Conservation (phyloP, 2,329 filamentous ascomycete genomes). For the Neopestalotiopsis sp. region DNA sequence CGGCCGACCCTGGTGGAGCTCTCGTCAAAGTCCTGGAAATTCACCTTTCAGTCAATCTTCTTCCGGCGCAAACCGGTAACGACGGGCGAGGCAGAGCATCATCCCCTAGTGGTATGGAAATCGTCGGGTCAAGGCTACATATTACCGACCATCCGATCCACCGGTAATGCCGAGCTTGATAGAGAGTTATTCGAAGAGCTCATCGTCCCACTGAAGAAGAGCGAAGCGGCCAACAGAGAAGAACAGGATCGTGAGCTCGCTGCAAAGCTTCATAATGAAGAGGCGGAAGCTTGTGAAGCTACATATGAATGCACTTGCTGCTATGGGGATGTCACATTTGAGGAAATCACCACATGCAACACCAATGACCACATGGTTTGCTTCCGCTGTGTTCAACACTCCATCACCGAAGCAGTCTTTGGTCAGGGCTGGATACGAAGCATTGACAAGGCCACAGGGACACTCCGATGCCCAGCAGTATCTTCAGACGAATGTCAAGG, state of each 20-base stretch:
- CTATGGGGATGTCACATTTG: constrained; percentile 72
- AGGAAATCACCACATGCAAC: constrained; percentile 76
- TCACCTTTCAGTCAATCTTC: constrained; percentile 74
- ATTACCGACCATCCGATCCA: constrained; percentile 67
- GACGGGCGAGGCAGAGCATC: constrained; percentile 58
- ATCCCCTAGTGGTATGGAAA: constrained; percentile 68
- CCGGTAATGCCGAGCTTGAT: constrained; percentile 68
- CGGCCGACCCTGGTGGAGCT: constrained; percentile 72
- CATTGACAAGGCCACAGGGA: constrained; percentile 74
- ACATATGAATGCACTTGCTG: constrained; percentile 80
- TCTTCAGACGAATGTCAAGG: constrained; percentile 73
- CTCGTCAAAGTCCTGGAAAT: constrained; percentile 78
- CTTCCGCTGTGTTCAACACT: constrained; percentile 80
- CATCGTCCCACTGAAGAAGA: constrained; percentile 56
- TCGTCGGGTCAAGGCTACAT: constrained; percentile 59
- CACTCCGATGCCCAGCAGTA: constrained; percentile 83
- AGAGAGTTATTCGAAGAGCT: constrained; percentile 64
- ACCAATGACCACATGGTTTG: constrained; percentile 74
- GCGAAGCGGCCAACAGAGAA: constrained; percentile 48
- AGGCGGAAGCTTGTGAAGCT: constrained; percentile 61
- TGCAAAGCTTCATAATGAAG: constrained; percentile 57
- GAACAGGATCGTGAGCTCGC: constrained; percentile 59
- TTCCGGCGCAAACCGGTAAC: constrained; percentile 65
- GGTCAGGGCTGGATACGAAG: constrained; percentile 90
- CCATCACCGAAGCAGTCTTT: constrained; percentile 86